Percentiles rank a stretch among this genome's conserved stretches.
Evolutionary conservation across 371 early-diverging fungal species (phyloP).

Genomic region (Syncephalastrum monosporum): DNA sequence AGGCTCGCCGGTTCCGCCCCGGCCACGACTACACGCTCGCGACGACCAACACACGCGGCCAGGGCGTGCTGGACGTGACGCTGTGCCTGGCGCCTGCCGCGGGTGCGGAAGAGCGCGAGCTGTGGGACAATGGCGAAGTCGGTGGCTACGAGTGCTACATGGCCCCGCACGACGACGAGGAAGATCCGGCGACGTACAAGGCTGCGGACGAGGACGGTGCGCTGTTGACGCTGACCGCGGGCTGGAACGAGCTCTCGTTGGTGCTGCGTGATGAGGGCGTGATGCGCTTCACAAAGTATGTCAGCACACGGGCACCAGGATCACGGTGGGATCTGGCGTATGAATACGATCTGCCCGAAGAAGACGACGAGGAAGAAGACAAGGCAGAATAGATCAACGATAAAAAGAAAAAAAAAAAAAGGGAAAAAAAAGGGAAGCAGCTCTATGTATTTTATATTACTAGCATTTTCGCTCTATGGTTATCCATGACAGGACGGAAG

Average conservation of each 20-base stretch:
- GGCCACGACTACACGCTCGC: slow-evolving; percentile 78
- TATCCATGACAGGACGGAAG: not conserved
- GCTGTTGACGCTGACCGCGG: slow-evolving; percentile 65
- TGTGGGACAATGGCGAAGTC: slow-evolving; percentile 63
- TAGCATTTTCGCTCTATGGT: too few species aligned
- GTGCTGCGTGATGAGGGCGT: slow-evolving; percentile 72
- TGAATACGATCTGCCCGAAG: slow-evolving; percentile 54
- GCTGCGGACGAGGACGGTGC: slow-evolving; percentile 63
- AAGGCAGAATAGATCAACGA: slow-evolving; percentile 2
- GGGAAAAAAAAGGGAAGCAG: not conserved
- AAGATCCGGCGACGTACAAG: slow-evolving; percentile 71
- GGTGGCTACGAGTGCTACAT: slow-evolving; percentile 82
- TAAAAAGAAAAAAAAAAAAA: too few species aligned
- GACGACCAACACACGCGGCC: slow-evolving; percentile 40
- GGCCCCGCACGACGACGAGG: slow-evolving; percentile 64
- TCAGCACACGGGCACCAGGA: slow-evolving; percentile 65
- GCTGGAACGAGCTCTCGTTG: slow-evolving; percentile 60
- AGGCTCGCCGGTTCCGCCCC: slow-evolving; percentile 64
- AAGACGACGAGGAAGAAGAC: slow-evolving; percentile 18
- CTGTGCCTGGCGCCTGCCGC: slow-evolving; percentile 46
- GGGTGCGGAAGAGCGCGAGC: slow-evolving; percentile 7
- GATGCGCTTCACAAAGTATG: slow-evolving; percentile 77
- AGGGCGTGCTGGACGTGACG: slow-evolving; percentile 55
- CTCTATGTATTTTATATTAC: not conserved
- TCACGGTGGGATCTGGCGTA: slow-evolving; percentile 78